Percentiles rank a stretch among this genome's conserved stretches.
Evolutionary conservation across 352 stramenopile species (phyloP).

Genomic region (Phytopythium chamaehyphon): DNA sequence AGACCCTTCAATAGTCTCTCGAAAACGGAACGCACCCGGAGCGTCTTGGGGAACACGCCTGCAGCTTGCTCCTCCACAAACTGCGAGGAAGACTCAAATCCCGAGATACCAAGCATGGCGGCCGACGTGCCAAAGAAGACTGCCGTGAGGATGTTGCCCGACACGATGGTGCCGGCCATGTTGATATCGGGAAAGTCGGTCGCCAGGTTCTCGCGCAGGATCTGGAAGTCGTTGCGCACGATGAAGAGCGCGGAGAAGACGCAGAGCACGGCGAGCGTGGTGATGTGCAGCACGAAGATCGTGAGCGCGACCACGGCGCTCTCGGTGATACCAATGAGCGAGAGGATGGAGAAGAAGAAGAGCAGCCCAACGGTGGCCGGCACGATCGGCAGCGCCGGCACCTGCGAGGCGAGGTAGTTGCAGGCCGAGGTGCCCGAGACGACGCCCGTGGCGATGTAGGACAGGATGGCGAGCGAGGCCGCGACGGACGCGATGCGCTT

Average conservation of each 20-base stretch:
- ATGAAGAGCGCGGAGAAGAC: slow-evolving; percentile 78
- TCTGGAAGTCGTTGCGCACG: slow-evolving; percentile 71
- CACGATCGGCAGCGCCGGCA: slow-evolving; percentile 73
- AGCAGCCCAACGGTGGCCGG: slow-evolving; percentile 80
- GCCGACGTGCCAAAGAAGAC: slow-evolving; percentile 90
- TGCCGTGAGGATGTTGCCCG: slow-evolving; percentile 79
- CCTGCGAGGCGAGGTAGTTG: slow-evolving; percentile 82
- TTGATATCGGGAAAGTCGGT: slow-evolving; percentile 88
- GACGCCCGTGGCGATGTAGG: slow-evolving; percentile 94
- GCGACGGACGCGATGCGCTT: slow-evolving; percentile 92
- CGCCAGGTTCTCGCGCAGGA: slow-evolving; percentile 77
- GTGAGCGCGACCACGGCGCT: slow-evolving; percentile 87
- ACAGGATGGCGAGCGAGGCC: slow-evolving; percentile 92
- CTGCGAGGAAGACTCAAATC: slow-evolving; percentile 93
- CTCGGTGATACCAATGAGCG: slow-evolving; percentile 91
- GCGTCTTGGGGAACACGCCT: slow-evolving; percentile 93
- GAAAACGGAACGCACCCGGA: slow-evolving; percentile 35
- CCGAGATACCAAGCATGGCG: slow-evolving; percentile 94
- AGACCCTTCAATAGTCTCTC: background rate
- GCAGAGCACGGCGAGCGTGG: slow-evolving; percentile 81
- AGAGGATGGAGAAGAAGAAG: slow-evolving; percentile 91
- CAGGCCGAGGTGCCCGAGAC: slow-evolving; percentile 85
- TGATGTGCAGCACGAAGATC: slow-evolving; percentile 91
- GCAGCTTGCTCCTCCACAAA: slow-evolving; percentile 94
- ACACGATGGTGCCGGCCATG: slow-evolving; percentile 71